Evolutionary conservation across 305 asterid species (phyloP).

Genomic region (Fraxinus nigra): DNA sequence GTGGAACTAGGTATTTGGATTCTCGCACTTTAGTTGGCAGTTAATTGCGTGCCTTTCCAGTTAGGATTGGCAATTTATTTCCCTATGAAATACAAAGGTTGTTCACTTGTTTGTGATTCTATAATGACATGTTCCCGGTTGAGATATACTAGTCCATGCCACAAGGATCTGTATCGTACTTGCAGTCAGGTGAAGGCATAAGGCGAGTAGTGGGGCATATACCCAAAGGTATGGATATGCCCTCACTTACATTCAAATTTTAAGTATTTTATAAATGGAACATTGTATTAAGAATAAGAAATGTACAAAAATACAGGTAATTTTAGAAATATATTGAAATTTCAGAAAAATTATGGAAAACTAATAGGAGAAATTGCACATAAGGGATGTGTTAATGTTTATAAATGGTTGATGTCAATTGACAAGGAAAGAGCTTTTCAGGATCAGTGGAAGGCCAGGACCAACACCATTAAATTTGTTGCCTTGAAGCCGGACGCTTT

Average conservation of each 20-base stretch:
- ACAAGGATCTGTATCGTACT: not conserved
- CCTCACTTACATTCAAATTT: not conserved
- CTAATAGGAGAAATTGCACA: not conserved
- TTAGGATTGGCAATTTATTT: not conserved
- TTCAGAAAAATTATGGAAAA: not conserved
- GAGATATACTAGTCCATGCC: not conserved
- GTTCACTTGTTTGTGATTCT: not conserved
- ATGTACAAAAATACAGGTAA: not conserved
- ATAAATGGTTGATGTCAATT: not conserved
- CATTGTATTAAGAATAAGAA: not conserved
- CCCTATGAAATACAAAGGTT: not conserved
- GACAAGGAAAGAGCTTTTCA: not conserved
- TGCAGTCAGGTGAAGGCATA: not conserved
- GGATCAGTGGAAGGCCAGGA: not conserved
- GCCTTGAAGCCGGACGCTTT: not conserved
- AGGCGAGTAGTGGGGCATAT: not conserved
- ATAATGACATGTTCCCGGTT: not conserved
- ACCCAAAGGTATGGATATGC: not conserved
- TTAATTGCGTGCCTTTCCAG: not conserved
- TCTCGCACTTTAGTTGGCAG: not conserved
- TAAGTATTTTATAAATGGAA: not conserved
- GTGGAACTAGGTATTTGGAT: not conserved
- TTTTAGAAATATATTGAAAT: not conserved
- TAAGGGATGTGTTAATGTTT: not conserved
- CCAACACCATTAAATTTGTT: not conserved